Conservation (phyloP, 1,284 basidiomycete genomes). For the Neolentinus lepideus region DNA sequence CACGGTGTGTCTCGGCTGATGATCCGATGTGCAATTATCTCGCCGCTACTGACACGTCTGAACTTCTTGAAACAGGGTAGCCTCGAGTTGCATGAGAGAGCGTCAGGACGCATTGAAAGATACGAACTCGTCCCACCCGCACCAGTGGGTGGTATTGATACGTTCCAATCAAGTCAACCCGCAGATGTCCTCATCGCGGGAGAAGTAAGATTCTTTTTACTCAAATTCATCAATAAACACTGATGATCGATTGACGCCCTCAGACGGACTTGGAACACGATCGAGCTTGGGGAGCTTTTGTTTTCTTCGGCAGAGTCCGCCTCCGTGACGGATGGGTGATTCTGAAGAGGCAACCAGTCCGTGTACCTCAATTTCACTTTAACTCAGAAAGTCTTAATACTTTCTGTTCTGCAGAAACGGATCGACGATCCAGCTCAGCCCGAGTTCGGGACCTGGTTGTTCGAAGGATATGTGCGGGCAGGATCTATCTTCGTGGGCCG, state of each 20-base stretch:
- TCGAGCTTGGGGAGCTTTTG: conserved; percentile 39
- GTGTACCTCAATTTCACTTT: conserved; percentile 12
- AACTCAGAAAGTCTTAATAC: conserved; percentile 4
- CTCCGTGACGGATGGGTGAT: conserved; percentile 29
- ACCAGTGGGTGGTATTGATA: conserved; percentile 17
- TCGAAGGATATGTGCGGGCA: conserved; percentile 34
- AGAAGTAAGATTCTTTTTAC: conserved; percentile 17
- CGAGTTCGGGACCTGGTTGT: conserved; percentile 31
- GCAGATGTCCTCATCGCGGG: conserved; percentile 28
- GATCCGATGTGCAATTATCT: background rate
- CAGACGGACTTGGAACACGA: conserved; percentile 39
- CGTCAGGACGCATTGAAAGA: conserved; percentile 5
- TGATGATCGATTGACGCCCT: conserved; percentile 6
- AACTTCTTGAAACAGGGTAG: background rate
- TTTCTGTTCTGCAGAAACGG: conserved; percentile 23
- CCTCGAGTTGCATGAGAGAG: background rate
- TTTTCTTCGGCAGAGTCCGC: conserved; percentile 31
- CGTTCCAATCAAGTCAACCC: conserved; percentile 16
- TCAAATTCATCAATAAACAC: conserved; percentile 10
- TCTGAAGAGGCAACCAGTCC: conserved; percentile 35
- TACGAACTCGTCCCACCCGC: conserved; percentile 25
- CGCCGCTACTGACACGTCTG: background rate
- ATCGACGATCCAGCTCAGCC: conserved; percentile 17
- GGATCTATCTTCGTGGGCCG: conserved; percentile 33
- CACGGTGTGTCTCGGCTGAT: background rate